Evolutionary conservation across 2,329 filamentous ascomycete species (phyloP), one percentile per base, ranked within the genome.

Genomic region (Simplicillium sp.): DNA sequence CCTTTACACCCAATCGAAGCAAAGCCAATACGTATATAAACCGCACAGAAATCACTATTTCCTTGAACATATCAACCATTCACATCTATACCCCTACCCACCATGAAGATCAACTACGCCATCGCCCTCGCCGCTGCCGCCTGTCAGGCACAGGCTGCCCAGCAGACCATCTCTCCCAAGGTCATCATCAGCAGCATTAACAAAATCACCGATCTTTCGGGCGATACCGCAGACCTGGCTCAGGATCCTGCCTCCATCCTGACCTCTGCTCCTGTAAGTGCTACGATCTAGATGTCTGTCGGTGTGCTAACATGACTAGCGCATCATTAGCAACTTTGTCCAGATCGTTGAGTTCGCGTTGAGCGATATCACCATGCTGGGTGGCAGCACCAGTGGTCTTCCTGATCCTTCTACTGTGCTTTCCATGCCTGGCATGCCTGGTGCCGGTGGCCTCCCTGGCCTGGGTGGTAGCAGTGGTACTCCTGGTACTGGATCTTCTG

Each of bases 91-190:
- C 15, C 25, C 20, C 4, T 33, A 25, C 37, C 20, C 6, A 38
- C 28, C n/a, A 29, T 39, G 28, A n/a, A 29, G n/a, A 29, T 8
- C 29, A 29, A 39, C 33, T 12, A 39, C 33, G 37, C 37, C 17
- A 20, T 51, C 17, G 37, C 46, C 38, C n/a, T 49, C 29, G 34
- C 39, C 36, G 40, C 48, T 37, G n/a, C 46, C 41, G 40, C 46
- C 32, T 41, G 51, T 17, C 43, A 40, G 33, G 44, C 42, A 14
- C 41, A 44, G 3, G 40, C 40, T 17, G 46, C 37, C 32, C 45
- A 46, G 25, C 44, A 46, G 12, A 38, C 42, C 17, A 32, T 40
- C 25, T 33, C 39, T 15, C 34, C 45, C 15, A 36, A 43, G 29
- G 28, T 33, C 12, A 33, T 51, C 33, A 33, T 42, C 36, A 29